Base-by-base conservation (phyloP, 768 basidiomycete genomes). In the Harrya chromipes region DNA sequence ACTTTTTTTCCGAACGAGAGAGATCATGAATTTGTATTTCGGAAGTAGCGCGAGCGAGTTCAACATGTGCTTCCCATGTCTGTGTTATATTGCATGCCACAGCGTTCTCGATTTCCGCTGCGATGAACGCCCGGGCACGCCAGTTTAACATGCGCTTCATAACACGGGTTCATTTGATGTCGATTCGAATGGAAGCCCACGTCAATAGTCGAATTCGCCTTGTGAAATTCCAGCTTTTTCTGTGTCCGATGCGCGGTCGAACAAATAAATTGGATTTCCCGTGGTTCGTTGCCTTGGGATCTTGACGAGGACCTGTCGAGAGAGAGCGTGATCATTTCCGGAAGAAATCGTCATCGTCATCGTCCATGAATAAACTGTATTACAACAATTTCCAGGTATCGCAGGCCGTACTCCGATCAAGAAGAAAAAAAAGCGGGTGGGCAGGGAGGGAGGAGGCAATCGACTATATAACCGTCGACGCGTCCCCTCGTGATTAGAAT, bases 301-400 rank as follows among this genome's bases (percentile, higher is more conserved):
- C 40, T 24, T 24, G 8, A 16, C 24, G 40, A 26, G 24, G 24
- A 27, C 40, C n/a, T 31, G 31, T 31, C 31, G 12, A 31, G 31
- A 27, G 31, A 33, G 17, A n/a, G n/a, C 19, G 14, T n/a, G 31
- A 16, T 14, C 24, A 37, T 48, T 36, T 48, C 47, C 47, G 47
- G 11, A 17, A 23, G 11, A 16, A 38, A 42, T n/a, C 31, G 31
- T 31, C 31, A 6, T 31, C 31, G 12, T 31, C 31, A 46, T 21
- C 20, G 54, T 68, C 67, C 65, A 65, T 31, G 57, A 61, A 60
- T 56, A 54, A 55, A 54, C 46, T 69, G 63, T 67, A 67, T 65
- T 67, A 67, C 67, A 67, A 68, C 65, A 69, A 31, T 31, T 63
- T 52, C 61, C 67, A 67, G 66, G 66, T 69, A 67, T 67, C 54